Conservation (phyloP, 371 early-diverging fungal species). For the Mucor lusitanicus region DNA sequence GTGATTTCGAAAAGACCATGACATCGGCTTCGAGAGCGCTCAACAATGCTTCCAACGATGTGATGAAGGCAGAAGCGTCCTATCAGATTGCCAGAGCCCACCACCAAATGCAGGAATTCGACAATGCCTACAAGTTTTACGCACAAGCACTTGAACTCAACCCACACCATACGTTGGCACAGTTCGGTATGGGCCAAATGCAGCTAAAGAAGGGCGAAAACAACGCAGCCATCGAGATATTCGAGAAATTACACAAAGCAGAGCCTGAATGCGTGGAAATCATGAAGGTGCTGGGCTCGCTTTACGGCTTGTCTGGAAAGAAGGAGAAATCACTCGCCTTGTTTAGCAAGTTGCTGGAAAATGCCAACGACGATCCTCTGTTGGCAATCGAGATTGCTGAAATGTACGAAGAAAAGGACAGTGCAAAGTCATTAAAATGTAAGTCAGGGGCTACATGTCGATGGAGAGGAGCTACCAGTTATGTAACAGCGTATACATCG, state of each 20-base stretch:
- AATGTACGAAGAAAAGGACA: constrained; percentile 61
- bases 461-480: no score
- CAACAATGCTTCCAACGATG: constrained; percentile 46
- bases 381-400: constrained; percentile 65
- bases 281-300: constrained; percentile 64
- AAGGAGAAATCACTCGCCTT: constrained; percentile 65
- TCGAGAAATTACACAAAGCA: constrained; percentile 70
- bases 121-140: constrained; percentile 74
- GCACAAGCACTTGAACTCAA: constrained; percentile 68
- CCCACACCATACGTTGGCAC: constrained; percentile 68
- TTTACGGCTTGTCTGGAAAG: constrained; percentile 67
- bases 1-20: constrained; percentile 55
- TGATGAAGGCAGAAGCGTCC: constrained; percentile 61
- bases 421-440: constrained; percentile 52
- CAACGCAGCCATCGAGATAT: constrained; percentile 66
- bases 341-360: constrained; percentile 59
- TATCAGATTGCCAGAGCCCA: constrained; percentile 63
- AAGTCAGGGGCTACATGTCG: no score
- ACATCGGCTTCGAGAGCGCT: constrained; percentile 51
- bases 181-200: constrained; percentile 82
- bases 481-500: no score
- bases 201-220: constrained; percentile 51
- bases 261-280: constrained; percentile 68
- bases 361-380: constrained; percentile 56
- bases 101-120: constrained; percentile 63